Conservation (phyloP, 441 rosid genomes). For the Adansonia gregorii region DNA sequence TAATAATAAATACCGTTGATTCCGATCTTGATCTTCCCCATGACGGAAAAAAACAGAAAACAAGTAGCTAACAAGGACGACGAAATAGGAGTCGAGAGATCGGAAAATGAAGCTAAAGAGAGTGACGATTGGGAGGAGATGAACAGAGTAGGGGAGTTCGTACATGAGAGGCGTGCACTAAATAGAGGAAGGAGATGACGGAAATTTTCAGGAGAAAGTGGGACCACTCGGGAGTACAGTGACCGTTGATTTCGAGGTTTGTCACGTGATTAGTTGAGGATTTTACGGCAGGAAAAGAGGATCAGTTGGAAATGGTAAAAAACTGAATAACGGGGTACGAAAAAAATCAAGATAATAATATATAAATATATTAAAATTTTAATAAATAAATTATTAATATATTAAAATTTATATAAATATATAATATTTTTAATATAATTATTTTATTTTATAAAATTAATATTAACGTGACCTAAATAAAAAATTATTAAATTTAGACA, state of each 20-base stretch:
- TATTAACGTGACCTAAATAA: too few relatives aligned
- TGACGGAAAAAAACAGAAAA: background rate
- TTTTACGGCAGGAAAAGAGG: background rate
- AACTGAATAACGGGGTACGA: too few relatives aligned
- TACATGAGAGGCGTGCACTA: background rate
- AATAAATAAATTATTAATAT: too few relatives aligned
- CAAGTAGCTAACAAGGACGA: background rate
- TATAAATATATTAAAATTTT: too few relatives aligned
- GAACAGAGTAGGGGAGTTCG: background rate
- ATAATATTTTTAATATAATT: too few relatives aligned
- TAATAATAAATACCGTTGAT: conserved; percentile 61
- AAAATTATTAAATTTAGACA: too few relatives aligned
- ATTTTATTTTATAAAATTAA: too few relatives aligned
- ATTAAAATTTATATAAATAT: too few relatives aligned
- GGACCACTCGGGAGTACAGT: background rate
- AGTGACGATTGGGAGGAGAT: background rate
- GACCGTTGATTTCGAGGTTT: conserved; percentile 13
- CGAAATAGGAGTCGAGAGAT: background rate
- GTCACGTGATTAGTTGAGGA: conserved; percentile 9
- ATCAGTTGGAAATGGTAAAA: conserved; percentile 19
- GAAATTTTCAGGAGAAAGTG: background rate
- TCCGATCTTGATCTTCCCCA: conserved; percentile 82
- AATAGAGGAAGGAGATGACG: background rate
- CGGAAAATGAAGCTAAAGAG: background rate
- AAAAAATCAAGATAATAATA: too few relatives aligned